Evolutionary conservation across 345 rosid genomes (phyloP), one percentile per base, ranked within the genome.

Genomic region (Viola odorata): DNA sequence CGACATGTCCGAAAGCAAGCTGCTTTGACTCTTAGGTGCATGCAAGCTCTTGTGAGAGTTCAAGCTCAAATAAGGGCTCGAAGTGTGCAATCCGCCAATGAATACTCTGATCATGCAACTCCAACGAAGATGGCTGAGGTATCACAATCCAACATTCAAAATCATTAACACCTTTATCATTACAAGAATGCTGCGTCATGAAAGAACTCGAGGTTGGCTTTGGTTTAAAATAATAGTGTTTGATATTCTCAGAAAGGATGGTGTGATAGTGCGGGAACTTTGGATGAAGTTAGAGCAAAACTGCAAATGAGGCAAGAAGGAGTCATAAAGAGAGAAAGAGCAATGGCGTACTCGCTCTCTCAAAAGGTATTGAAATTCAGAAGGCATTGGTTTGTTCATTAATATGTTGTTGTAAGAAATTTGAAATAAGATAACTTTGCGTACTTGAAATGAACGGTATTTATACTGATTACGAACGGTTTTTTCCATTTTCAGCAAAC

Each of bases 11-110:
- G 97, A 53, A 91, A 85, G 70, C 97, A 94, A 79, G 97, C 97
- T 44, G 92, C 89, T 16, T 85, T 94, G 69, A 85, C 97, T 45
- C 80, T 91, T 11, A 76, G 88, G 82, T 88, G 97, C 69, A 94
- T 94, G 97, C 96, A 94, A 68, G 97, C 99, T 75, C 95, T 91
- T 67, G 92, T 94, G 17, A 74, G 95, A 58, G 96, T 84, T 53
- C 97, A 94, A 75, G 85, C 89, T 65, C 84, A 82, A 15, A 85
- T 84, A 3, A 79, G 95, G 68, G 91, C 92, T 17, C 83, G 77
- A 37, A 76, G 55, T 61, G 77, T 51, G 37, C 62, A 65, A 37
- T 70, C 61, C 2, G 62, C 85, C 68, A 78, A 72, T 57, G 75
- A 73, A 23, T 50, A 38, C 49, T 42, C 14, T 11, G 63, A 48